Base-by-base conservation (phyloP, 306 rosid species). In the Glycine latifolia region DNA sequence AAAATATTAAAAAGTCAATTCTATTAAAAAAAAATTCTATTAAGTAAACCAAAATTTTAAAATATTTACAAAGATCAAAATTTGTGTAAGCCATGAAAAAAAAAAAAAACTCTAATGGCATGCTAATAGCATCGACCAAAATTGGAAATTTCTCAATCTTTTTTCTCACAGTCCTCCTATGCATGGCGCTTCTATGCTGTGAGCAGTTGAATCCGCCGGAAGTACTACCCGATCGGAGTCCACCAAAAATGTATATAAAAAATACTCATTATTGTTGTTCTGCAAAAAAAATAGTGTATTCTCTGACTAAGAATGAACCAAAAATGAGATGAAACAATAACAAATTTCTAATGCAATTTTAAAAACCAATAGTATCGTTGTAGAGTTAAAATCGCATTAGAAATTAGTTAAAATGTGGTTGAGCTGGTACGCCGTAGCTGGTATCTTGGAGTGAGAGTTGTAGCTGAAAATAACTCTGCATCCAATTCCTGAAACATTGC, bases 401-500 rank as follows among this genome's bases (percentile, higher is more conserved):
- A 48, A 3, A 9, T 11, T 61, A 69, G 43, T 4, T 70, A 89
- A 71, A 85, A 78, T 61, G 20, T 20, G 20, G 50, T 70, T 35
- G 88, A 86, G 65, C 79, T 86, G 35, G 48, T 61, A 35, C 88
- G 86, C 31, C 88, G 55, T 54, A 86, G 66, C 50, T 82, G 88
- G 41, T 78, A 86, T 53, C 16, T 82, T 53, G 84, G 86, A 11
- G 47, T 82, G 48, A 43, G 52, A 59, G 44, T 16, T 20, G 75
- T 14, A 56, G 33, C 37, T 58, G 82, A 69, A 68, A 81, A 73
- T 54, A 85, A 78, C n/a, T 26, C 46, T 17, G 54, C 39, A 2
- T 87, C 91, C 71, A 43, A 20, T 33, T 89, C 88, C 93, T 89
- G 88, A 85, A 85, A 81, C 20, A 20, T 20, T 20, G 20, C 20